Conservation (phyloP, 2,329 filamentous ascomycete genomes). For the Malbranchea cinnamomea region DNA sequence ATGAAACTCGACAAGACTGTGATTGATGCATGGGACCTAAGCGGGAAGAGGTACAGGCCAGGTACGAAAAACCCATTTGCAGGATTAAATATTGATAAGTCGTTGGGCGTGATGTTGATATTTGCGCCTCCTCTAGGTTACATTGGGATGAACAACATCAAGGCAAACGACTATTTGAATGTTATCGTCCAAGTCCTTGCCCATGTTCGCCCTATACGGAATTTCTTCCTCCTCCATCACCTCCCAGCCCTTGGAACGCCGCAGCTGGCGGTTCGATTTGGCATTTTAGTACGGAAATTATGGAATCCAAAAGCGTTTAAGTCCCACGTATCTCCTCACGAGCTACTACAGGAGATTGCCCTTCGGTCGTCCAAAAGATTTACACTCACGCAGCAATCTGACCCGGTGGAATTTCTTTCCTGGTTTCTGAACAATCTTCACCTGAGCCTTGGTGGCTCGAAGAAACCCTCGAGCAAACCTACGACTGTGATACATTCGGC, state of each 20-base stretch:
- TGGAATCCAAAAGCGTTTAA: slow-evolving; percentile 98
- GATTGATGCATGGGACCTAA: slow-evolving; percentile 55
- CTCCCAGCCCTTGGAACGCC: slow-evolving; percentile 47
- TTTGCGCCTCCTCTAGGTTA: slow-evolving; percentile 40
- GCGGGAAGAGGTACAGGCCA: slow-evolving; percentile 73
- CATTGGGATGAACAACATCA: slow-evolving; percentile 99
- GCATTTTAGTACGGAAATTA: slow-evolving; percentile 84
- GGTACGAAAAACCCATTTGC: slow-evolving; percentile 25
- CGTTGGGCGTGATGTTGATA: not conserved
- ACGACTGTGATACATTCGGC: slow-evolving; percentile 74
- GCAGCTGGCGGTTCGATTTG: slow-evolving; percentile 76
- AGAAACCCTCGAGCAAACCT: slow-evolving; percentile 54
- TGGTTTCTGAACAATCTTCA: slow-evolving; percentile 98
- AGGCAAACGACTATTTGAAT: slow-evolving; percentile 97
- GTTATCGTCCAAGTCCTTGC: slow-evolving; percentile 83
- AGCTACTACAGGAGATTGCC: slow-evolving; percentile 87
- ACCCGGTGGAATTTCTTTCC: slow-evolving; percentile 88
- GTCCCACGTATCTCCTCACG: slow-evolving; percentile 90
- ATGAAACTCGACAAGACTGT: slow-evolving; percentile 55
- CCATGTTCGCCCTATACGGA: slow-evolving; percentile 77
- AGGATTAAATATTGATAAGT: not conserved
- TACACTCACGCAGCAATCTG: slow-evolving; percentile 76
- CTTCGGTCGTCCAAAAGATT: slow-evolving; percentile 84
- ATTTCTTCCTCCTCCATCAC: slow-evolving; percentile 81
- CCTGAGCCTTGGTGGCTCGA: slow-evolving; percentile 76